Evolutionary conservation across 768 basidiomycete genomes (phyloP).

Genomic region (Pleurotus sapidus): DNA sequence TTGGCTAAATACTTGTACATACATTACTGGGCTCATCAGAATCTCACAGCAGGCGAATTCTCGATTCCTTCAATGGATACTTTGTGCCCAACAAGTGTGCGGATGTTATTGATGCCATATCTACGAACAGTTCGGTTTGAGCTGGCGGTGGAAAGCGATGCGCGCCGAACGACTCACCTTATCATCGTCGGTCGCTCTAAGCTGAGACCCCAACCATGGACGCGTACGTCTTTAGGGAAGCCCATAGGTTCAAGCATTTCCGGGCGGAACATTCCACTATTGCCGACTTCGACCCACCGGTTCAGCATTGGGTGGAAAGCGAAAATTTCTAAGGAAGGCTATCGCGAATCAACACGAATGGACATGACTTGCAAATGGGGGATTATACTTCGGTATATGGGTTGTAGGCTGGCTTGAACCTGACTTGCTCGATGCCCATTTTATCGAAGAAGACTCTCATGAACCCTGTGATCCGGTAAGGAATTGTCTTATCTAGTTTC

Average conservation of each 20-base stretch:
- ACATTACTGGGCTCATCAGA: conserved; percentile 38
- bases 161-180: conserved; percentile 49
- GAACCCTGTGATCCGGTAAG: conserved; percentile 58
- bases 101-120: conserved; percentile 96
- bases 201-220: conserved; percentile 95
- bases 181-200: conserved; percentile 99
- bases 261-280: conserved; percentile 99
- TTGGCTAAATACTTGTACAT: too few relatives aligned
- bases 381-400: conserved; percentile 86
- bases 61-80: conserved; percentile 88
- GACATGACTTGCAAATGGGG: conserved; percentile 1
- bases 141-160: neutral
- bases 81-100: conserved; percentile 97
- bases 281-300: conserved; percentile 98
- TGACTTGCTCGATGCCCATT: conserved; percentile 91
- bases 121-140: conserved; percentile 32
- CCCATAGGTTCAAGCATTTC: conserved; percentile 99
- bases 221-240: conserved; percentile 92
- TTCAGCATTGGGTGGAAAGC: conserved; percentile 93
- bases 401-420: conserved; percentile 99
- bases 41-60: conserved; percentile 86
- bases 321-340: conserved; percentile 98
- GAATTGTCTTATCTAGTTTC: neutral
- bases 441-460: conserved; percentile 98
- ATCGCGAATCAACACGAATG: neutral